phyloP scores from a whole-genome alignment of 768 basidiomycete genomes.

The Pulveroboletus ravenelii region DNA sequence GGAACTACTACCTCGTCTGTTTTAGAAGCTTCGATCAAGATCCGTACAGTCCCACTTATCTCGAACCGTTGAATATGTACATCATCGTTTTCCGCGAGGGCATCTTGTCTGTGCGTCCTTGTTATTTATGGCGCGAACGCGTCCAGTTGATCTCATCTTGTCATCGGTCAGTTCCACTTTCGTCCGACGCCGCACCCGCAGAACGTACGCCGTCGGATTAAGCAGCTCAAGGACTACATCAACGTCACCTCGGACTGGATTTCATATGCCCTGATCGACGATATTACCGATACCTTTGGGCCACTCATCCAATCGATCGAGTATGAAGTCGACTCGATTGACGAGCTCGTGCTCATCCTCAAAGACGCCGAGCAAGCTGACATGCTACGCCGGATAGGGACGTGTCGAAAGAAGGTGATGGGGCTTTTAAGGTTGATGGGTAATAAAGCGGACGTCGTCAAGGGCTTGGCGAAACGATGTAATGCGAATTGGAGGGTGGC shows the following conservation, averaged over 20 bases:
- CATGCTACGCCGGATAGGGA: conserved; percentile 96
- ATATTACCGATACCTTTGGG: conserved; percentile 98
- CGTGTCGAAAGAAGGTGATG: conserved; percentile 99
- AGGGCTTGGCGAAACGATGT: conserved; percentile 95
- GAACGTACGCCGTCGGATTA: conserved; percentile 95
- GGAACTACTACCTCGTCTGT: conserved; percentile 98
- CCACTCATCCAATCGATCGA: conserved; percentile 98
- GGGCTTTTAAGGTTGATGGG: conserved; percentile 94
- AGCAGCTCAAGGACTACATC: conserved; percentile 99
- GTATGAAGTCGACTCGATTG: conserved; percentile 98
- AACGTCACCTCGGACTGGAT: conserved; percentile 99
- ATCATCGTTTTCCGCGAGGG: conserved; percentile 98
- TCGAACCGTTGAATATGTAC: conserved; percentile 99
- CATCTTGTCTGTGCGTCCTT: conserved; percentile 72
- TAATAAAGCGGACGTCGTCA: conserved; percentile 99
- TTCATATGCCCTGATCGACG: conserved; percentile 98
- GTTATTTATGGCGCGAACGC: neutral
- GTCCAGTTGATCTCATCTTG: neutral
- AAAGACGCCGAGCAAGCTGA: conserved; percentile 77
- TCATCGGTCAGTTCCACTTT: conserved; percentile 81
- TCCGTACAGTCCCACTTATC: conserved; percentile 91
- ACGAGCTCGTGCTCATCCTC: conserved; percentile 94
- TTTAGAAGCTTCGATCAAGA: conserved; percentile 99
- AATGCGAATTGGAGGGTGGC: conserved; percentile 99
- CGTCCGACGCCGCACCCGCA: conserved; percentile 95